phyloP scores from a whole-genome alignment of 2,329 filamentous ascomycete genomes.

The Zymoseptoria ardabiliae region DNA sequence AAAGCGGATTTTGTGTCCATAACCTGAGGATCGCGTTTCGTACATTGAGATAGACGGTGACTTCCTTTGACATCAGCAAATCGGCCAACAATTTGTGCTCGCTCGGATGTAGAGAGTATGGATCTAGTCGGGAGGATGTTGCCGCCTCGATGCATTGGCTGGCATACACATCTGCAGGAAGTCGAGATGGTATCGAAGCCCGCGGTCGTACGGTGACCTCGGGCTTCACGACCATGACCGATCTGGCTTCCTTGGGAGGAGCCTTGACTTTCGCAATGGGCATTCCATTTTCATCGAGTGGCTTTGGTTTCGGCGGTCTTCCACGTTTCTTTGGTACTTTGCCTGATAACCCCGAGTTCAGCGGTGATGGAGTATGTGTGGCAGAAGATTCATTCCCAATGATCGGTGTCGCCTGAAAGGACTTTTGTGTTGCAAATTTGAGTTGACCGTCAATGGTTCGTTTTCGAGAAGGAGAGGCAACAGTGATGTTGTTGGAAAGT shows the following conservation, averaged over 20 bases:
- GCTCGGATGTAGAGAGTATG: conserved; percentile 76
- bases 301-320: conserved; percentile 23
- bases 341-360: not conserved
- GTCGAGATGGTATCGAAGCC: conserved; percentile 71
- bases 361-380: conserved; percentile 6
- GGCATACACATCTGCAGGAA: conserved; percentile 73
- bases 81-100: conserved; percentile 76
- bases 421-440: conserved; percentile 13
- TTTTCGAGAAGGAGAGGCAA: conserved; percentile 17
- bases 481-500: conserved; percentile 4
- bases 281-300: conserved; percentile 13
- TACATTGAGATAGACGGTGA: conserved; percentile 93
- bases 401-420: not conserved
- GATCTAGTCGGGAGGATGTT: conserved; percentile 80
- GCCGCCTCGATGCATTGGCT: conserved; percentile 84
- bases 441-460: conserved; percentile 25
- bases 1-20: conserved; percentile 80
- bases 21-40: conserved; percentile 86
- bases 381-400: not conserved
- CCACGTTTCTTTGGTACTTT: conserved; percentile 23
- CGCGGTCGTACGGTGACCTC: conserved; percentile 24
- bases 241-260: conserved; percentile 13
- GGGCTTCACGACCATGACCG: conserved; percentile 20
- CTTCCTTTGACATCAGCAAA: conserved; percentile 78
- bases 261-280: conserved; percentile 1